Evolutionary conservation across 2,329 filamentous ascomycete species (phyloP), one percentile per base, ranked within the genome.

Genomic region (Colletotrichum limetticola): DNA sequence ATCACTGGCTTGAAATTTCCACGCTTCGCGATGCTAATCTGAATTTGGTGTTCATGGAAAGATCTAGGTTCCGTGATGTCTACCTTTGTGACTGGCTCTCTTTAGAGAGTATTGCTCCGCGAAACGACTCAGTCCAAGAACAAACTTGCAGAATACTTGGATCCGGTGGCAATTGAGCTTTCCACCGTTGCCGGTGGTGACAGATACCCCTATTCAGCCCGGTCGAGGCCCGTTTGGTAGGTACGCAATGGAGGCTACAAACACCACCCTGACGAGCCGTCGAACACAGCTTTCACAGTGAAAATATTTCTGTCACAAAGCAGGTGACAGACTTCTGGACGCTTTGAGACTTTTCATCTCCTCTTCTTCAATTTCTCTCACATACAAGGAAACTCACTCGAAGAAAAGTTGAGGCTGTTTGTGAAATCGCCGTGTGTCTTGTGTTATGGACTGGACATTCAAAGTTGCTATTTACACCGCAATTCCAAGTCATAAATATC

Each of bases 141-240:
- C 1, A 22, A 7, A 7, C 2, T 22, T 19, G 19, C 7, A 5
- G 19, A 19, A 49, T 4, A 9, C 5, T 49, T 7, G 16, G 42
- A n/a, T 49, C 7, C 42, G 8, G 42, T n/a, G 7, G 42, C 2
- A 8, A 49, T 1, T 49, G 16, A 49, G 42, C n/a, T 22, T 22
- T 8, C 8, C 19, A 2, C 19, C 19, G 7, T 11, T 8, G 42
- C 8, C 42, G n/a, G 42, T 8, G 19, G 19, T n/a, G 42, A 49
- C n/a, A 4, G 8, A 19, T 16, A 16, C 16, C 9, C 37, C 52
- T 9, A 28, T 24, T 12, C 22, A 11, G 32, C 26, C 53, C 26
- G 24, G 35, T 16, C 26, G 30, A 5, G 28, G 9, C 28, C 52
- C 55, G 65, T 72, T 72, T 72, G 69, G 52, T 24, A 16, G 58